A percentile compares a stretch with the other conserved stretches of the same genome.
phyloP scores from a whole-genome alignment of 2,329 filamentous ascomycete genomes.

The Leptographium lundbergii region DNA sequence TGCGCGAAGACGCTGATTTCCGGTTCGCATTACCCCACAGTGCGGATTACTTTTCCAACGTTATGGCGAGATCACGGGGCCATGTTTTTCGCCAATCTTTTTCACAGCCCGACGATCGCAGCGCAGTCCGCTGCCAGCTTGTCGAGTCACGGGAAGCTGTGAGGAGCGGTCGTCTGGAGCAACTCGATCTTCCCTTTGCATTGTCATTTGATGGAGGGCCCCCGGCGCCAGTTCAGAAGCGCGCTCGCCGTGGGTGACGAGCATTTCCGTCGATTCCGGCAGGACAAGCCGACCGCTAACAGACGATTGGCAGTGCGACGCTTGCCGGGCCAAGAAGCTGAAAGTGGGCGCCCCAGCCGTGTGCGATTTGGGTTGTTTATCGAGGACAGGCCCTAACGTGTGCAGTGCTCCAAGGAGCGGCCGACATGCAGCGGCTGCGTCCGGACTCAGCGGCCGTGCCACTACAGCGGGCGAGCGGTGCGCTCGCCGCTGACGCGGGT shows the following conservation, averaged over 20 bases:
- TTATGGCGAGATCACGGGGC: no score
- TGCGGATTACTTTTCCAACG: no score
- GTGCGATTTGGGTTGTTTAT: no score
- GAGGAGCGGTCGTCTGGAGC: neutral
- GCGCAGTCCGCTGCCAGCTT: no score
- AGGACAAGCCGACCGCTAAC: neutral
- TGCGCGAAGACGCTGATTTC: no score
- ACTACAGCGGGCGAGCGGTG: neutral
- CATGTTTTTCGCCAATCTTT: no score
- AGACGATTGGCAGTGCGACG: neutral
- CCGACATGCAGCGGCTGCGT: constrained; percentile 1
- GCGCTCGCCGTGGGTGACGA: neutral
- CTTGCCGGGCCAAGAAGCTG: constrained; percentile 2
- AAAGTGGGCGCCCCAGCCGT: neutral
- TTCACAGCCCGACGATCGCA: no score
- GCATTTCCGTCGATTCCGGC: neutral
- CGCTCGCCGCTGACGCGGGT: constrained; percentile 2
- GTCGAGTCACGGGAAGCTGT: no score
- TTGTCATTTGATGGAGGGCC: neutral
- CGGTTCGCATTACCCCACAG: no score
- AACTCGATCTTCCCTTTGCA: neutral
- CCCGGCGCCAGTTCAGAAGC: neutral
- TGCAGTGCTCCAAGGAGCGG: constrained; percentile 3
- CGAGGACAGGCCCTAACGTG: neutral
- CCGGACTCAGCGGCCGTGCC: neutral